Conservation (phyloP, 768 basidiomycete genomes). For the Gautieria morchelliformis region DNA sequence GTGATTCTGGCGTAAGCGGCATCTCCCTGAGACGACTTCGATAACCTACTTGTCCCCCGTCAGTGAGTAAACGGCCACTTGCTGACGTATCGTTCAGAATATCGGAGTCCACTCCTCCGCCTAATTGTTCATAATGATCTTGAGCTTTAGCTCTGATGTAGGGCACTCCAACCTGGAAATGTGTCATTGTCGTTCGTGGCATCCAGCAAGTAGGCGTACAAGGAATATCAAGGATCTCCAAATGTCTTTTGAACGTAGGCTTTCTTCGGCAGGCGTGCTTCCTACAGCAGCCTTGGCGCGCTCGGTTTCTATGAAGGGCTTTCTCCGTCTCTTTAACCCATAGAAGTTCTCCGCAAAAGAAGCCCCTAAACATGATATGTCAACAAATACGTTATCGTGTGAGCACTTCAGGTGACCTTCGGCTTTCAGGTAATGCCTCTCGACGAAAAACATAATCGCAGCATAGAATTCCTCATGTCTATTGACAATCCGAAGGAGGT, state of each 20-base stretch:
- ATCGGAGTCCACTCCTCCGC: conserved; percentile 70
- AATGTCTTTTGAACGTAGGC: conserved; percentile 56
- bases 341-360: conserved; percentile 97
- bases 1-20: not conserved
- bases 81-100: conserved; percentile 29
- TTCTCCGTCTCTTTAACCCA: conserved; percentile 71
- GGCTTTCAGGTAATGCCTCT: conserved; percentile 80
- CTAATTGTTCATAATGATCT: conserved; percentile 84
- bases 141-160: conserved; percentile 84
- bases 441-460: conserved; percentile 77
- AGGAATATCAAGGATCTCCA: conserved; percentile 71
- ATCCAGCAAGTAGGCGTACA: conserved; percentile 34
- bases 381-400: not conserved
- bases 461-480: conserved; percentile 96
- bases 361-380: conserved; percentile 45
- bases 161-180: conserved; percentile 71
- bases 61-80: conserved; percentile 39
- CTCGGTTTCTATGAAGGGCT: conserved; percentile 61
- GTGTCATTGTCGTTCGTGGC: not conserved
- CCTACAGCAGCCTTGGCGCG: conserved; percentile 60
- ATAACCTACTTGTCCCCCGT: conserved; percentile 47
- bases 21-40: conserved; percentile 10
- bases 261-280: conserved; percentile 54
- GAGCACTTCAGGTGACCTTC: not conserved
- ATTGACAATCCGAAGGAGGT: conserved; percentile 85